Percentiles rank a stretch among this genome's conserved stretches.
These are phyloP conservation scores for Aspergillus neotritici DNA, from an alignment of 2,329 filamentous ascomycete species.

Conservation along the genomic window DNA sequence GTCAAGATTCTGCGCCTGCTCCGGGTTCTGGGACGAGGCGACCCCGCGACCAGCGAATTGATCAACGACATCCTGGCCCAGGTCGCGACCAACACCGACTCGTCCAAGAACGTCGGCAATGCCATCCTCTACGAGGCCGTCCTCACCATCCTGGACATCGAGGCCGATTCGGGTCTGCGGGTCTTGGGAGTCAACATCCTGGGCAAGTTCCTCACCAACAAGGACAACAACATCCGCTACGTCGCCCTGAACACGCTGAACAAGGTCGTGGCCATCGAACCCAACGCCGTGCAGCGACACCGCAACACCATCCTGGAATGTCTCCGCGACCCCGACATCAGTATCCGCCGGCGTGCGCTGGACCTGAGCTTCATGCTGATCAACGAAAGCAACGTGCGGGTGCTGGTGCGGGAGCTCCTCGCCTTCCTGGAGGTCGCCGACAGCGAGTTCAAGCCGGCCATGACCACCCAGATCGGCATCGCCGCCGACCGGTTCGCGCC, in stretches of 20 bases:
- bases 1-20: conserved; percentile 89
- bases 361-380: conserved; percentile 97
- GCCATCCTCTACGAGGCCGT: conserved; percentile 97
- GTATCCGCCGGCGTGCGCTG: conserved; percentile 88
- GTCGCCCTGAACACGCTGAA: conserved; percentile 95
- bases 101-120: conserved; percentile 97
- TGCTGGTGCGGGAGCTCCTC: conserved; percentile 85
- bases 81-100: conserved; percentile 96
- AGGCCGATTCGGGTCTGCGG: conserved; percentile 88
- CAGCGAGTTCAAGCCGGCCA: conserved; percentile 96
- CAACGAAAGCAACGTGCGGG: conserved; percentile 91
- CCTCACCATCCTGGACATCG: conserved; percentile 93
- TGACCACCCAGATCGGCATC: conserved; percentile 97
- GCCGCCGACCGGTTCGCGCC: conserved; percentile 93
- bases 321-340: conserved; percentile 93
- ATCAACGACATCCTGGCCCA: conserved; percentile 98
- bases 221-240: conserved; percentile 98
- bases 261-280: conserved; percentile 96
- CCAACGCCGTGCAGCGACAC: conserved; percentile 93
- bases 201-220: conserved; percentile 96
- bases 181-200: conserved; percentile 97
- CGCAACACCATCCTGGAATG: conserved; percentile 97
- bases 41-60: conserved; percentile 83
- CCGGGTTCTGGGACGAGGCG: conserved; percentile 78
- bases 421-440: conserved; percentile 96